A percentile compares a stretch with the other conserved stretches of the same genome.
phyloP scores from a whole-genome alignment of 2,329 filamentous ascomycete species.

The Paraconiothyrium brasiliense region DNA sequence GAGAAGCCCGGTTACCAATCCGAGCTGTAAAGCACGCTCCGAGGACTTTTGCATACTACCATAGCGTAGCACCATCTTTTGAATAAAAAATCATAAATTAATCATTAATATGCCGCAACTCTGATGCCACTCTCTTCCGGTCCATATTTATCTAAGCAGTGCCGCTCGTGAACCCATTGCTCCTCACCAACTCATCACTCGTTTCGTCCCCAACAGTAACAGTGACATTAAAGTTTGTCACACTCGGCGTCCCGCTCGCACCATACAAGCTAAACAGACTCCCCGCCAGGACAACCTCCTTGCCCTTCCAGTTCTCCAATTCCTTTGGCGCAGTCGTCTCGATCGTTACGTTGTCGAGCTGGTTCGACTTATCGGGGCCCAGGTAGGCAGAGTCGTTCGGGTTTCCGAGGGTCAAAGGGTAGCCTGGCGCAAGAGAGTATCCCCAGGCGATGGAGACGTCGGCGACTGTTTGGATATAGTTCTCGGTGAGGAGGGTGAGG shows the following conservation, averaged over 20 bases:
- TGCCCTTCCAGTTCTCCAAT: constrained; percentile 21
- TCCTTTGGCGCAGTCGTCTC: constrained; percentile 25
- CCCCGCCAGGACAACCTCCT: constrained; percentile 31
- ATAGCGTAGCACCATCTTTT: constrained; percentile 1
- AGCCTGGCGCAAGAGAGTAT: constrained; percentile 36
- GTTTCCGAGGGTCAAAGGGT: constrained; percentile 40
- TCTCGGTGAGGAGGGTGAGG: constrained; percentile 51
- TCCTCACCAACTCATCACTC: constrained; percentile 24
- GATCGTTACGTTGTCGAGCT: constrained; percentile 35
- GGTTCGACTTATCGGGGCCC: constrained; percentile 44
- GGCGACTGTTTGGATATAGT: constrained; percentile 57
- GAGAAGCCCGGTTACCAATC: background rate
- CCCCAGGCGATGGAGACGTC: constrained; percentile 59
- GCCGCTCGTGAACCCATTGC: constrained; percentile 20
- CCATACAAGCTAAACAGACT: constrained; percentile 42
- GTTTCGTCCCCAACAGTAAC: constrained; percentile 28
- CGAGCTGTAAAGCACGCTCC: background rate
- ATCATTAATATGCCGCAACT: background rate
- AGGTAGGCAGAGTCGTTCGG: constrained; percentile 48
- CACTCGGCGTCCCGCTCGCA: constrained; percentile 18
- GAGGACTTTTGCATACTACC: background rate
- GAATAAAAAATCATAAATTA: background rate
- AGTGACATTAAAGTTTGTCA: constrained; percentile 34
- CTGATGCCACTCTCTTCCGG: background rate
- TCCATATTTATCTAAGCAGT: background rate